These are phyloP conservation scores for Blastomyces parvus DNA, from an alignment of 2,329 filamentous ascomycete species.

Conservation along the genomic window DNA sequence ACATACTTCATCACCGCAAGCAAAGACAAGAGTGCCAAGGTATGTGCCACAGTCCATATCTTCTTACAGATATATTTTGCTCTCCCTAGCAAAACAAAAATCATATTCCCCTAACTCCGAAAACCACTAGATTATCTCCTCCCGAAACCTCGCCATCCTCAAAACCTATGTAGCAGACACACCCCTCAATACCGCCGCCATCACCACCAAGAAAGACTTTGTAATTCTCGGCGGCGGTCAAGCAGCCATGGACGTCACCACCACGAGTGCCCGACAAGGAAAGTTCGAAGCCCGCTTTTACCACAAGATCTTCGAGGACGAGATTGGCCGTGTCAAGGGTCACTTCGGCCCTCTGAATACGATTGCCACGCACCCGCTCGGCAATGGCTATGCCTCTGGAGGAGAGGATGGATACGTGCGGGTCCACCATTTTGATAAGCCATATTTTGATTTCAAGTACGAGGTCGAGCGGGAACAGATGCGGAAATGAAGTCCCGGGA, in stretches of 20 bases:
- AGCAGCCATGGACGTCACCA: conserved; percentile 97
- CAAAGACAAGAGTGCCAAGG: conserved; percentile 96
- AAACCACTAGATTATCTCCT: conserved; percentile 58
- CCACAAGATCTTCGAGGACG: conserved; percentile 99
- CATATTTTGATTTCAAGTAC: conserved; percentile 97
- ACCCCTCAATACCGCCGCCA: conserved; percentile 87
- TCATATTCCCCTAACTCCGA: neutral
- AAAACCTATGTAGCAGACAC: conserved; percentile 92
- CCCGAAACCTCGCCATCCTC: conserved; percentile 76
- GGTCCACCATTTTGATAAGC: conserved; percentile 96
- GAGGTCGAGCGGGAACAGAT: conserved; percentile 84
- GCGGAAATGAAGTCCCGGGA: conserved; percentile 25
- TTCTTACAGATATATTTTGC: neutral
- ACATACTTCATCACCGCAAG: conserved; percentile 98
- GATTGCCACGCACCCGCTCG: conserved; percentile 83
- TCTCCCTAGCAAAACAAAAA: conserved; percentile 1
- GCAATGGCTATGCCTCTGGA: conserved; percentile 86
- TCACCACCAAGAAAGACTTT: conserved; percentile 93
- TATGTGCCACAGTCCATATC: conserved; percentile 29
- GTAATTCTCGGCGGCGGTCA: conserved; percentile 97
- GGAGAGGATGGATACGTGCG: conserved; percentile 98
- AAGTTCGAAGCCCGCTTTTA: conserved; percentile 99
- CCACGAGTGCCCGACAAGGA: conserved; percentile 84
- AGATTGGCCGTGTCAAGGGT: conserved; percentile 91
- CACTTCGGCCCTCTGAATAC: conserved; percentile 98